These are phyloP conservation scores for Dothiorella sarmentorum DNA, from an alignment of 2,329 filamentous ascomycete species.

Conservation along the genomic window DNA sequence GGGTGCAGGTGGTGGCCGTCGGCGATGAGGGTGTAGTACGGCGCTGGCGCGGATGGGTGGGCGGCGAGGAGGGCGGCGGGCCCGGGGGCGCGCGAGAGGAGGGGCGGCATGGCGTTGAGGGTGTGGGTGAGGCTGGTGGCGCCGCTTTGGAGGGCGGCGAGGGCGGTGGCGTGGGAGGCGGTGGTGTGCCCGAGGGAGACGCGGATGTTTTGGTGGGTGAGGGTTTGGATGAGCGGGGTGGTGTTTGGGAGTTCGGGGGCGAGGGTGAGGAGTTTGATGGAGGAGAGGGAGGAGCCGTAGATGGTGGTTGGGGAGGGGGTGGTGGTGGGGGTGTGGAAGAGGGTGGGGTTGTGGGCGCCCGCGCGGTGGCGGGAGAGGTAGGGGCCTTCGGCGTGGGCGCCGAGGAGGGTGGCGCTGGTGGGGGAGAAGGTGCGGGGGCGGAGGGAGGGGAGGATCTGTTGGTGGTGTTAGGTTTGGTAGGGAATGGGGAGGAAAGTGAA, in stretches of 20 bases:
- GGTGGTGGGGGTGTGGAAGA: slow-evolving; percentile 41
- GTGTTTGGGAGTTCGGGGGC: slow-evolving; percentile 51
- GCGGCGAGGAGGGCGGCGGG: slow-evolving; percentile 44
- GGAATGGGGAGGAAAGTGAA: not conserved
- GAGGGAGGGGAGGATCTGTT: slow-evolving; percentile 48
- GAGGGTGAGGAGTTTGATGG: slow-evolving; percentile 51
- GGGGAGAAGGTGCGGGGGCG: slow-evolving; percentile 39
- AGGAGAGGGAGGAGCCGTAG: slow-evolving; percentile 45
- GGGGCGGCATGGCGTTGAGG: slow-evolving; percentile 53
- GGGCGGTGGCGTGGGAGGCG: slow-evolving; percentile 47
- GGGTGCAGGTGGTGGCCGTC: slow-evolving; percentile 56
- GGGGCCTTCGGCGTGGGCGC: slow-evolving; percentile 56
- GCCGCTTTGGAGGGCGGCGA: slow-evolving; percentile 45
- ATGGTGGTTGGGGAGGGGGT: slow-evolving; percentile 32
- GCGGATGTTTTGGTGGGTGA: slow-evolving; percentile 40
- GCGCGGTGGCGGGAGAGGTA: slow-evolving; percentile 53
- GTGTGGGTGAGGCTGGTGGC: slow-evolving; percentile 54
- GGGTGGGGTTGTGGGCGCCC: slow-evolving; percentile 50
- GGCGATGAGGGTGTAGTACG: slow-evolving; percentile 53
- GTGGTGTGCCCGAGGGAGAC: slow-evolving; percentile 51
- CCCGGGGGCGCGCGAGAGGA: slow-evolving; percentile 51
- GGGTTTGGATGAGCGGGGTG: slow-evolving; percentile 39
- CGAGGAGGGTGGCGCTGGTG: slow-evolving; percentile 49
- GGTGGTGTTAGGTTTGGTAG: slow-evolving; percentile 1
- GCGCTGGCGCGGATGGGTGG: slow-evolving; percentile 27